Percentiles rank a stretch among this genome's conserved stretches.
Evolutionary conservation across 768 basidiomycete species (phyloP).

Genomic region (Kwoniella europaea): DNA sequence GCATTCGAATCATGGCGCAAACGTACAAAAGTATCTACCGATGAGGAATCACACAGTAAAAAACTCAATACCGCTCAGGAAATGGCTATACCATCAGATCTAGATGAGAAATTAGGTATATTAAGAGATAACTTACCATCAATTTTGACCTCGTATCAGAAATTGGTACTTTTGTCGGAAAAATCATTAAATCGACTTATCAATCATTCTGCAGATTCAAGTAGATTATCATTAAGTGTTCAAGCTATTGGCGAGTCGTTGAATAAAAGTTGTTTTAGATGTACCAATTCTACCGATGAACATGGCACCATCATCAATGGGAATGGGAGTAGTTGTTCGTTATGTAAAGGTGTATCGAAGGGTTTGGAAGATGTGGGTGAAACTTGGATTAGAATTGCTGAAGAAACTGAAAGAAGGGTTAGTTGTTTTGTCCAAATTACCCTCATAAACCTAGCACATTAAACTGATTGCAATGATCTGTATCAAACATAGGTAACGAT

Average conservation of each 20-base stretch:
- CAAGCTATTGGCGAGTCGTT: slow-evolving; percentile 66
- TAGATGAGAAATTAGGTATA: slow-evolving; percentile 81
- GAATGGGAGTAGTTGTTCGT: slow-evolving; percentile 67
- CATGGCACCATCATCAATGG: not conserved
- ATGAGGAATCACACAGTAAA: slow-evolving; percentile 75
- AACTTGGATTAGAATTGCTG: slow-evolving; percentile 49
- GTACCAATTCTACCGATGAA: slow-evolving; percentile 43
- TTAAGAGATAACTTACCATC: slow-evolving; percentile 76
- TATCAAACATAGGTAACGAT: slow-evolving; percentile 27
- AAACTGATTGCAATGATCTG: not conserved
- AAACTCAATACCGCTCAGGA: slow-evolving; percentile 66
- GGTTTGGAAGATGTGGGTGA: slow-evolving; percentile 63
- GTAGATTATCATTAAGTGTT: slow-evolving; percentile 67
- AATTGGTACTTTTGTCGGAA: slow-evolving; percentile 83
- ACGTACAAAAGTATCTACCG: slow-evolving; percentile 71
- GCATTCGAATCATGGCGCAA: slow-evolving; percentile 90
- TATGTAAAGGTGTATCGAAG: slow-evolving; percentile 75
- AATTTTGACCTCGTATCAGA: slow-evolving; percentile 89
- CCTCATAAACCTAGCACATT: no score
- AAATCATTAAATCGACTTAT: slow-evolving; percentile 87
- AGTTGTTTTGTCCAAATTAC: slow-evolving; percentile 1
- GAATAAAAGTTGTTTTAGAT: slow-evolving; percentile 70
- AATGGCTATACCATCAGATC: slow-evolving; percentile 88
- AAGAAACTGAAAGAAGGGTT: slow-evolving; percentile 53
- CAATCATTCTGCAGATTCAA: slow-evolving; percentile 81